Percentiles rank a stretch among this genome's conserved stretches.
Conservation (phyloP, 306 rosid species). For the Cucumis sativus region DNA sequence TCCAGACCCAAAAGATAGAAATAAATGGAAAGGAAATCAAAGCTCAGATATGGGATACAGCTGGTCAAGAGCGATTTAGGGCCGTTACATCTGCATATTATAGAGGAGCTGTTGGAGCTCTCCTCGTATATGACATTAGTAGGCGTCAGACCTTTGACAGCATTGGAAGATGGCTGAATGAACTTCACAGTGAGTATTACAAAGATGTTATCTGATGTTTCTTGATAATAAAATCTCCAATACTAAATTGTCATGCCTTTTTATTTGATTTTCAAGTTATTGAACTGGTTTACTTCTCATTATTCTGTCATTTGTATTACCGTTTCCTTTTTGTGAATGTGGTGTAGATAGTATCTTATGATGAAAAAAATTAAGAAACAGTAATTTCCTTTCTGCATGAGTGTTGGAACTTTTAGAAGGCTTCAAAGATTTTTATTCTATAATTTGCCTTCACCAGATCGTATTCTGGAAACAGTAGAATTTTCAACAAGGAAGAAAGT, state of each 20-base stretch:
- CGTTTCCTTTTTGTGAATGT: background rate
- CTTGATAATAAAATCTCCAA: background rate
- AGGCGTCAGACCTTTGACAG: constrained; percentile 78
- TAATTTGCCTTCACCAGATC: background rate
- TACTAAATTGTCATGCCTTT: background rate
- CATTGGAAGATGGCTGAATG: constrained; percentile 81
- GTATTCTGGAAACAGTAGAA: background rate
- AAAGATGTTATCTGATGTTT: background rate
- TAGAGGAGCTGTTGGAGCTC: constrained; percentile 90
- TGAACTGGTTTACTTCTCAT: background rate
- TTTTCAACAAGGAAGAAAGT: background rate
- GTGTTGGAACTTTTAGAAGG: background rate
- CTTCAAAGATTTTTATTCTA: background rate
- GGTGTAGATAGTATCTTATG: background rate
- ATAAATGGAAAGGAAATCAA: constrained; percentile 78
- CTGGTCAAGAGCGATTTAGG: constrained; percentile 89
- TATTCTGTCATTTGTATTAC: background rate
- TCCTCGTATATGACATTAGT: constrained; percentile 73
- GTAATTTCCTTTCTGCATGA: background rate
- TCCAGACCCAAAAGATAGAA: constrained; percentile 75
- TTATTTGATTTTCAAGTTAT: background rate
- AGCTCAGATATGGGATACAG: constrained; percentile 95
- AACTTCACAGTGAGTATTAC: constrained; percentile 62
- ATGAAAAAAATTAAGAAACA: background rate
- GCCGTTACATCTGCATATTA: constrained; percentile 91